phyloP scores from a whole-genome alignment of 352 stramenopile species.

The Phytophthora pistaciae region DNA sequence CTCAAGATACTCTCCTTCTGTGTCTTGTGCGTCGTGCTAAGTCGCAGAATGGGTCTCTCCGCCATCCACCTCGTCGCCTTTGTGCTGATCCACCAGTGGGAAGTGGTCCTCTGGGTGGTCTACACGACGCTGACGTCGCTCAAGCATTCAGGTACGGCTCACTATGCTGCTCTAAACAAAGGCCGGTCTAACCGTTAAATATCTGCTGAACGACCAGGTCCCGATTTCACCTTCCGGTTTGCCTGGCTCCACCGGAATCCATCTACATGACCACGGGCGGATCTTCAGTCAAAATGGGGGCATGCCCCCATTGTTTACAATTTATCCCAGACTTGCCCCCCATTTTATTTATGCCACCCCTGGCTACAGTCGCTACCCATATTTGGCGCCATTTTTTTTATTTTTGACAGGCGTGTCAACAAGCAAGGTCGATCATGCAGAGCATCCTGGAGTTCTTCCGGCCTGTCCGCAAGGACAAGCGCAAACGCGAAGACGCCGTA shows the following conservation, averaged over 20 bases:
- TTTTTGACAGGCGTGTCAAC: not conserved
- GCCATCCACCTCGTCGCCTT: not conserved
- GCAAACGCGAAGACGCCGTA: not conserved
- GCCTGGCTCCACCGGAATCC: not conserved
- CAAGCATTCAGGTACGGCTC: not conserved
- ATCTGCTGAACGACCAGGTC: not conserved
- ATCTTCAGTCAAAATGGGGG: no score
- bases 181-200: not conserved
- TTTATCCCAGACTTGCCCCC: no score
- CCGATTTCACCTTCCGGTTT: not conserved
- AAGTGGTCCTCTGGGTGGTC: not conserved
- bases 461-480: constrained; percentile 23
- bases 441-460: constrained; percentile 44
- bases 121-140: not conserved
- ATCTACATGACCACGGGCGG: not conserved
- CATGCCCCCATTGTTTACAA: no score
- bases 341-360: no score
- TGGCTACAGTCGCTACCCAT: no score
- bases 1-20: not conserved
- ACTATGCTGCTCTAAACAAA: not conserved
- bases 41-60: not conserved
- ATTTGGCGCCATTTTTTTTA: not conserved
- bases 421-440: constrained; percentile 12
- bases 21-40: not conserved
- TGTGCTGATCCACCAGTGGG: not conserved